Conservation (phyloP, 106 monocot genomes). For the Platanthera zijinensis region DNA sequence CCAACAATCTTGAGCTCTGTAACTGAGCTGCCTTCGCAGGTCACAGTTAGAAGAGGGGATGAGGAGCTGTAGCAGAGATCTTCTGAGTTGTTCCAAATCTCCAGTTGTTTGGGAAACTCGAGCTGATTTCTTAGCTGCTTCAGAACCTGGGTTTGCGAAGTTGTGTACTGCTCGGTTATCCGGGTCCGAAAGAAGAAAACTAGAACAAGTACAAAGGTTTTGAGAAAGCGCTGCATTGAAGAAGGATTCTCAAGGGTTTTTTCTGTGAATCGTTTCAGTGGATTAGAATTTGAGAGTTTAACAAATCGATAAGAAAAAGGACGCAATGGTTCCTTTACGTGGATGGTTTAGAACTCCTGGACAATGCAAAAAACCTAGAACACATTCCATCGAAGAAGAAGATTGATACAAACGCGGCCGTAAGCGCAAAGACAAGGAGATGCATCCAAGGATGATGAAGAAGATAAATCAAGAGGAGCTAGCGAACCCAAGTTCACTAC, state of each 20-base stretch:
- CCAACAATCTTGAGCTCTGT: conserved; percentile 77
- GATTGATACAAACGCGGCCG: too few relatives aligned
- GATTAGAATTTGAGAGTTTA: neutral
- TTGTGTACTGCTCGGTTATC: conserved; percentile 34
- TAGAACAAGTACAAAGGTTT: conserved; percentile 11
- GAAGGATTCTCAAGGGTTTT: neutral
- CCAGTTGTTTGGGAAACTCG: conserved; percentile 62
- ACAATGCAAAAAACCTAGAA: neutral
- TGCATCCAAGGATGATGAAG: neutral
- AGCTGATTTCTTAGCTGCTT: conserved; percentile 77
- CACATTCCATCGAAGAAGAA: too few relatives aligned
- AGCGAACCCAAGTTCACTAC: neutral
- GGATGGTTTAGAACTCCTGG: neutral
- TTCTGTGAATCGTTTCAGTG: neutral
- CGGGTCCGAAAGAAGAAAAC: conserved; percentile 24
- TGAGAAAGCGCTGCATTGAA: conserved; percentile 23
- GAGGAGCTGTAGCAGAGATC: conserved; percentile 45
- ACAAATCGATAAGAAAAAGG: neutral
- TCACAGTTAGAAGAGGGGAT: conserved; percentile 27
- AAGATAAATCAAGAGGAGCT: neutral
- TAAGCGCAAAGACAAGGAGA: neutral
- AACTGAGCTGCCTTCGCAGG: conserved; percentile 40
- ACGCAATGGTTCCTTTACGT: neutral
- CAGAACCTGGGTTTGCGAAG: conserved; percentile 52
- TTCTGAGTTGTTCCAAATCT: conserved; percentile 38